Conservation (phyloP, 805 yeast genomes). For the Suhomyces emberorum region DNA sequence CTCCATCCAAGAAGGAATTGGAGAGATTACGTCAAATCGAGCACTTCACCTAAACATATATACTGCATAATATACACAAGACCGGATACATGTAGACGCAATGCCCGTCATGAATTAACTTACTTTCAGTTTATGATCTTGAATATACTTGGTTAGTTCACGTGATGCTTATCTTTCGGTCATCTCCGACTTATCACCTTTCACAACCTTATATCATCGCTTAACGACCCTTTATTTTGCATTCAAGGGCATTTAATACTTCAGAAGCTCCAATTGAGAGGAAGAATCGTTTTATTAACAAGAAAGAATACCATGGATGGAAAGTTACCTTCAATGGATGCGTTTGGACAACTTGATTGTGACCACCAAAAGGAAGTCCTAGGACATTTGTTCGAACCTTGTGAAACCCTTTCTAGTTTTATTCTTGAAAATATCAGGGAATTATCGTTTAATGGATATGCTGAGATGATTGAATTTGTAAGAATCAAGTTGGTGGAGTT, state of each 20-base stretch:
- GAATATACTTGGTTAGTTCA: background rate
- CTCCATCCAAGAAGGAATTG: constrained; percentile 38
- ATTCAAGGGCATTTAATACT: too few species aligned
- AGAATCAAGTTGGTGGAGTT: constrained; percentile 37
- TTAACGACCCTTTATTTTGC: background rate
- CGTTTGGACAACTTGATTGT: constrained; percentile 13
- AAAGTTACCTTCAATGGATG: constrained; percentile 2
- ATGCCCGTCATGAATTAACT: too few species aligned
- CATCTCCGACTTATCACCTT: constrained; percentile 1
- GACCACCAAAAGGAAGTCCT: constrained; percentile 38
- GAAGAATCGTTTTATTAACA: too few species aligned
- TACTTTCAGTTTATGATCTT: too few species aligned
- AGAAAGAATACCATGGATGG: background rate
- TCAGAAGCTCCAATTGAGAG: too few species aligned
- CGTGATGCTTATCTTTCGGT: constrained; percentile 2
- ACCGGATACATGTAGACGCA: background rate
- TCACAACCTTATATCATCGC: too few species aligned
- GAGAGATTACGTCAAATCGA: constrained; percentile 43
- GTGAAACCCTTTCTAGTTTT: constrained; percentile 42
- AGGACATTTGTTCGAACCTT: constrained; percentile 64
- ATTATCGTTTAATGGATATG: constrained; percentile 18
- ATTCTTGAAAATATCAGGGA: constrained; percentile 24
- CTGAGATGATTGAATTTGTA: constrained; percentile 43
- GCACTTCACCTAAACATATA: constrained; percentile 33
- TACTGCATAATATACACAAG: background rate